phyloP scores from a whole-genome alignment of 768 basidiomycete genomes.

The Termitomyces sp. region DNA sequence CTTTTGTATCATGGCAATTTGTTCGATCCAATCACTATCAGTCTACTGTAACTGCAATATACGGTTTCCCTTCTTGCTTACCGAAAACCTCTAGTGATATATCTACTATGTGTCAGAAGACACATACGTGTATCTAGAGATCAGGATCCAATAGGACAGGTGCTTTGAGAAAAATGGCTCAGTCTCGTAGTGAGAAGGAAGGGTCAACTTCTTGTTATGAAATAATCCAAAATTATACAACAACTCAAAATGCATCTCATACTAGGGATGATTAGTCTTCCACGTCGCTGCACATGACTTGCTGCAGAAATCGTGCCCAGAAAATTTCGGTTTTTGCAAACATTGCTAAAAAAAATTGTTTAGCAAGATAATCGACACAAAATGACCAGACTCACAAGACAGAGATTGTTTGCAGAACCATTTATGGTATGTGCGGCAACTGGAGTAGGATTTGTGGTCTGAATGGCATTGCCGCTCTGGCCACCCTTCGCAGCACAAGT shows the following conservation, averaged over 20 bases:
- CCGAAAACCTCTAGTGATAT: neutral
- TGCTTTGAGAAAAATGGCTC: neutral
- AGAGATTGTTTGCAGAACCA: neutral
- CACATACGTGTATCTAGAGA: too few species aligned
- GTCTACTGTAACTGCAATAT: too few species aligned
- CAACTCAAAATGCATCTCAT: neutral
- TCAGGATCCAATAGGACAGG: neutral
- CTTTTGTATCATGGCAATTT: too few species aligned
- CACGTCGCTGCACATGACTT: neutral
- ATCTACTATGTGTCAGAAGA: too few species aligned
- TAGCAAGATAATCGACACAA: neutral
- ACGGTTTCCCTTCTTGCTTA: too few species aligned
- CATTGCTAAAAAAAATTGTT: neutral
- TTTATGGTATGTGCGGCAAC: neutral
- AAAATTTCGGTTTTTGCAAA: neutral
- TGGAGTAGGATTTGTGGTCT: neutral
- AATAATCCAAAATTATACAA: neutral
- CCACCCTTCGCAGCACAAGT: constrained; percentile 34
- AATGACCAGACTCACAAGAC: neutral
- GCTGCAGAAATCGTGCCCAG: neutral
- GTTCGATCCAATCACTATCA: too few species aligned
- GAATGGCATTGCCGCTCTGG: neutral
- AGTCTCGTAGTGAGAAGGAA: neutral
- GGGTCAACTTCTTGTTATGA: neutral
- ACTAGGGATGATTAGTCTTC: neutral